A percentile compares a stretch with the other conserved stretches of the same genome.
Evolutionary conservation across 768 basidiomycete species (phyloP).

Genomic region (Naganishia vaughanmartiniae): DNA sequence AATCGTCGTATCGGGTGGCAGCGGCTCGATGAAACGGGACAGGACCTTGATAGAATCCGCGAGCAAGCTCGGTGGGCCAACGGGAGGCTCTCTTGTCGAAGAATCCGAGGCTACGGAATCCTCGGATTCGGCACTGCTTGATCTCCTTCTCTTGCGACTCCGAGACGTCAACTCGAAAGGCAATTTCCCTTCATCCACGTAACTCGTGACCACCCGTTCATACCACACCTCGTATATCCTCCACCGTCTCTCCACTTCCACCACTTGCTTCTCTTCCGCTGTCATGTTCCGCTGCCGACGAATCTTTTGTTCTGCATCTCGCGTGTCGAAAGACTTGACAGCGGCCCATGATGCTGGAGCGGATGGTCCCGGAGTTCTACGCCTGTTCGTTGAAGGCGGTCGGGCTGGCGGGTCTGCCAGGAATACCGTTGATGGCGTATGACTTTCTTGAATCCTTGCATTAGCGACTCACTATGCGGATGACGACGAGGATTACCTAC

Average conservation of each 20-base stretch:
- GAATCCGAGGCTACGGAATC: background rate
- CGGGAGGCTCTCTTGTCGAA: background rate
- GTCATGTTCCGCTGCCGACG: background rate
- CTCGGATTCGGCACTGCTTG: background rate
- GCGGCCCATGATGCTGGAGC: slow-evolving; percentile 12
- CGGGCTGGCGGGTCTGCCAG: background rate
- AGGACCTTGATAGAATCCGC: background rate
- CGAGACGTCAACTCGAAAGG: slow-evolving; percentile 3
- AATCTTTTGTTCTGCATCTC: no score
- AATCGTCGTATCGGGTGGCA: background rate
- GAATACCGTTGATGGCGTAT: background rate
- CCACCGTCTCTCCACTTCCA: background rate
- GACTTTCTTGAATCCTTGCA: background rate
- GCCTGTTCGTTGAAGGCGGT: background rate
- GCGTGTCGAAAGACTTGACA: slow-evolving; percentile 2
- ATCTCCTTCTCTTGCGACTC: background rate
- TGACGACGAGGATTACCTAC: background rate
- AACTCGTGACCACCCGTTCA: background rate
- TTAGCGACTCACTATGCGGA: background rate
- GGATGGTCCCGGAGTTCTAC: slow-evolving; percentile 8
- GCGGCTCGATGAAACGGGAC: slow-evolving; percentile 10
- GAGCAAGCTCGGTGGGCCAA: background rate
- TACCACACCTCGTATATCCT: slow-evolving; percentile 16
- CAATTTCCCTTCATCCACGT: slow-evolving; percentile 2
- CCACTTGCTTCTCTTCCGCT: background rate